Evolutionary conservation across 2,329 filamentous ascomycete species (phyloP).

Genomic region (Chaetomium globosum): DNA sequence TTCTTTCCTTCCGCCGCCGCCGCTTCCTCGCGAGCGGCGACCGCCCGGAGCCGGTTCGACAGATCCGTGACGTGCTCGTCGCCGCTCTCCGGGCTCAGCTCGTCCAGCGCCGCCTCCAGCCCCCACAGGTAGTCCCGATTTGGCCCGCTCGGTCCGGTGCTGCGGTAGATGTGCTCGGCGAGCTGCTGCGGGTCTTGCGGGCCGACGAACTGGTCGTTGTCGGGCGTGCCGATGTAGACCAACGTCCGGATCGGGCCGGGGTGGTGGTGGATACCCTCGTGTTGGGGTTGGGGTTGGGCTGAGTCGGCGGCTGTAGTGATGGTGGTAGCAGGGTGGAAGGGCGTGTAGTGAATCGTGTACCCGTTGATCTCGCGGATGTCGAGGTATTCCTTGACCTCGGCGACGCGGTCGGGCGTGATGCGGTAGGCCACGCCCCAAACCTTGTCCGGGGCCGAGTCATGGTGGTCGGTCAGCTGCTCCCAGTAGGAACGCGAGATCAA

Average conservation of each 20-base stretch:
- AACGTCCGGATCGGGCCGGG: slow-evolving; percentile 56
- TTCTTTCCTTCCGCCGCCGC: neutral
- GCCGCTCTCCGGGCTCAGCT: slow-evolving; percentile 72
- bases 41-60: slow-evolving; percentile 67
- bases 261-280: slow-evolving; percentile 38
- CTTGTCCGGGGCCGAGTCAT: slow-evolving; percentile 61
- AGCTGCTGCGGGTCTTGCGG: slow-evolving; percentile 76
- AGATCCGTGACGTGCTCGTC: slow-evolving; percentile 87
- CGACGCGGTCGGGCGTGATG: slow-evolving; percentile 70
- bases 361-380: slow-evolving; percentile 98
- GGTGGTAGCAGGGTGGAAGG: slow-evolving; percentile 66
- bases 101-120: slow-evolving; percentile 73
- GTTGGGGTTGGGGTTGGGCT: slow-evolving; percentile 31
- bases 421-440: slow-evolving; percentile 96
- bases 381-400: slow-evolving; percentile 82
- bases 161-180: slow-evolving; percentile 77
- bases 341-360: slow-evolving; percentile 89
- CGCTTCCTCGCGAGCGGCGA: slow-evolving; percentile 44
- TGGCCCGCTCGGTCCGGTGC: slow-evolving; percentile 79
- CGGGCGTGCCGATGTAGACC: slow-evolving; percentile 92
- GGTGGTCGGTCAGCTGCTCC: slow-evolving; percentile 72
- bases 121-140: slow-evolving; percentile 88
- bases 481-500: slow-evolving; percentile 84
- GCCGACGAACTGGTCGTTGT: slow-evolving; percentile 89
- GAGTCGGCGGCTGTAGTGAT: slow-evolving; percentile 28